These are phyloP conservation scores for Claviceps sp. DNA, from an alignment of 2,329 filamentous ascomycete genomes.

Conservation along the genomic window DNA sequence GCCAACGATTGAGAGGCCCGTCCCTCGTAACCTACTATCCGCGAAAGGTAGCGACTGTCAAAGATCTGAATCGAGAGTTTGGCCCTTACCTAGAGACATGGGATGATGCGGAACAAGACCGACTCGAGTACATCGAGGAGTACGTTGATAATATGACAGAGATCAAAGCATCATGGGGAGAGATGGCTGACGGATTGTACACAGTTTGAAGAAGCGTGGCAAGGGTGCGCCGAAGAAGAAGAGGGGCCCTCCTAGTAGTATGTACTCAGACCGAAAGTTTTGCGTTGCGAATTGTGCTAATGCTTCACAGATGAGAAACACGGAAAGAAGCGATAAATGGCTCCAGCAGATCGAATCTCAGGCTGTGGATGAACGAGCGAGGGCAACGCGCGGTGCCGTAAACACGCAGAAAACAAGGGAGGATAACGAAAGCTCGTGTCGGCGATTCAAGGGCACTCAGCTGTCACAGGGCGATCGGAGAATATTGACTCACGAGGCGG, in stretches of 20 bases:
- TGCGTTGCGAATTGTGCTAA: background rate
- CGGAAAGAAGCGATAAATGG: conserved; percentile 18
- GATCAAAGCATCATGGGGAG: background rate
- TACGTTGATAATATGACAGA: conserved; percentile 20
- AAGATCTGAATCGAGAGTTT: conserved; percentile 60
- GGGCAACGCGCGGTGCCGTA: background rate
- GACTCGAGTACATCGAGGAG: conserved; percentile 61
- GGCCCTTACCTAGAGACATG: conserved; percentile 51
- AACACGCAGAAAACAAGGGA: background rate
- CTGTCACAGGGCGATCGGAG: background rate
- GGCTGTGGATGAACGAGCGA: background rate
- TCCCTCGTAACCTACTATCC: conserved; percentile 82
- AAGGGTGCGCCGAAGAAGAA: conserved; percentile 89
- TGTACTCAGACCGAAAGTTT: background rate
- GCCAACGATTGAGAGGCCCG: conserved; percentile 77
- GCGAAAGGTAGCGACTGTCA: conserved; percentile 54
- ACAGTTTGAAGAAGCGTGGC: conserved; percentile 61
- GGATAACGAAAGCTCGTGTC: background rate
- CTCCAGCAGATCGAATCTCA: background rate
- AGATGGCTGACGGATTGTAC: conserved; percentile 14
- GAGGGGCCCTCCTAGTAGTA: conserved; percentile 34
- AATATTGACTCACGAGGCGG: background rate
- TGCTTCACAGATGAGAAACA: conserved; percentile 13
- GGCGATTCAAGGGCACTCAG: background rate
- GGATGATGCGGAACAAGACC: conserved; percentile 66